Evolutionary conservation across 2,329 filamentous ascomycete species (phyloP), one percentile per base, ranked within the genome.

Genomic region (Aspergillus candidus): DNA sequence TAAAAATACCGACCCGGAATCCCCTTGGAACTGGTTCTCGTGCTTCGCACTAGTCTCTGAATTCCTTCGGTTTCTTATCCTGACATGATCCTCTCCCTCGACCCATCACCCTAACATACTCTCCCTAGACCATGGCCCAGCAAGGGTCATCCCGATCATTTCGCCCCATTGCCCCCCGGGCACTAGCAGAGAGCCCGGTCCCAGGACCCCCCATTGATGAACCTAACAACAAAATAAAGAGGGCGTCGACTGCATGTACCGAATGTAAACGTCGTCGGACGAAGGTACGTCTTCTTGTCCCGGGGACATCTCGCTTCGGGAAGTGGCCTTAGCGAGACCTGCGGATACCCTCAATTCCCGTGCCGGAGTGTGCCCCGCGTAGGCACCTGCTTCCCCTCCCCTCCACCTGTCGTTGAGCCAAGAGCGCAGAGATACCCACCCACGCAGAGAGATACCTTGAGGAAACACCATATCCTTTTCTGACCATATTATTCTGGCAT

Each of bases 241-340:
- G 65, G 40, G 65, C 62, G 11, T 67, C 65, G 6, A 63, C 60
- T 12, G 65, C 65, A 29, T 68, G 65, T 48, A 54, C 51, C 30
- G 63, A 67, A 49, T 68, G 65, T 50, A 61, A 68, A 48, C 58
- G 52, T 43, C 57, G 63, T 41, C 61, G 65, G 34, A 67, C 62
- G 37, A 67, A 60, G 62, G 65, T 68, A 63, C 34, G 39, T 12
- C 38, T 10, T 30, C 31, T 41, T 40, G 13, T 35, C 22, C 22
- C 22, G 7, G 22, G 8, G 22, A 10, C 4, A 27, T 27, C 6
- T 27, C 22, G 22, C 22, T 27, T 27, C 6, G 22, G 22, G 22
- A 18, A 27, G 22, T 8, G 22, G 22, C 22, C 22, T 27, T 27
- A 27, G 22, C 22, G 22, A 27, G 22, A 10, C 22, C 6, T 27